Base-by-base conservation (phyloP, 805 yeast genomes). In the Sugiyamaella boreocaroliniensis region DNA sequence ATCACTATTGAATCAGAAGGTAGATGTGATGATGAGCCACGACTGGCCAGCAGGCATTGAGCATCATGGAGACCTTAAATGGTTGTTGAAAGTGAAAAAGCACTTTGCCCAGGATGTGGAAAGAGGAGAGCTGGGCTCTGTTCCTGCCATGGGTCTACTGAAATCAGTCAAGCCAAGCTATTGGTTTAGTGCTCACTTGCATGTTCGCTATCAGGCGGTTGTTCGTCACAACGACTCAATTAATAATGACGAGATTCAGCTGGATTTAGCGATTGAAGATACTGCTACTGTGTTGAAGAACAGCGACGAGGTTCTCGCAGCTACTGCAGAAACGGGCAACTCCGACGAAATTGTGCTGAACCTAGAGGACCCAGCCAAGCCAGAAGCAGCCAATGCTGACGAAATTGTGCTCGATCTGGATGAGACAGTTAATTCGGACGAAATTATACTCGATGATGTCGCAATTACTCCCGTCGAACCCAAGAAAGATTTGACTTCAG, bases 11-110 rank as follows among this genome's bases (percentile, higher is more conserved):
- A 77, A 54, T 47, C 61, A 54, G 59, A 60, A 54, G 11, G 46
- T 80, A 5, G 86, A 87, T 59, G 64, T 89, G 1, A 74, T 85
- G 64, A 55, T 92, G 50, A 79, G 87, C 32, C 99, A 93, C 68
- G 99, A 93, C 71, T 93, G 99, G 99, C 99, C 99, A 0, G 82
- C 75, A 42, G 87, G 86, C 2, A 82, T 90, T 9, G 85, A 77
- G 43, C 68, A 79, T 4, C 69, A 77, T 65, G 98, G 97, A 0
- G 67, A 86, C 60, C 15, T 73, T n/a, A 57, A 66, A 0, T 53
- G 60, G 20, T 69, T 93, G 10, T 61, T 92, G 20, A 62, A 64
- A 26, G 58, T 61, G 11, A 93, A 93, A 65, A 87, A 85, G 0
- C 85, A 76, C 61, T 86, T 93, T 66, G 72, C 69, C 54, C 61